phyloP scores from a whole-genome alignment of 805 yeast species.

The Millerozyma miso region DNA sequence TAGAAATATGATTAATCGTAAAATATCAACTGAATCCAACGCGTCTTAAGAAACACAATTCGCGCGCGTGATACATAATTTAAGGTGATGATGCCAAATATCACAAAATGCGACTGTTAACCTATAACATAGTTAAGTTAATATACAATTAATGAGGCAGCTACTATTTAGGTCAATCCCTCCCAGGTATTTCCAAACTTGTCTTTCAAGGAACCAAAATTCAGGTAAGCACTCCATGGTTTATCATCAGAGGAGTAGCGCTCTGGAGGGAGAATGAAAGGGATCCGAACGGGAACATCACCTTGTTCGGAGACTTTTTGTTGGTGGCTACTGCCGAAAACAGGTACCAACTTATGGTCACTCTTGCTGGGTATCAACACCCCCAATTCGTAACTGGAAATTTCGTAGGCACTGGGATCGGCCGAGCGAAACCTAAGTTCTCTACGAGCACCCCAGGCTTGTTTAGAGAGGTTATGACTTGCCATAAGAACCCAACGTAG shows the following conservation, averaged over 20 bases:
- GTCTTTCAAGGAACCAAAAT: slow-evolving; percentile 21
- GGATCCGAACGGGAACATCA: slow-evolving; percentile 42
- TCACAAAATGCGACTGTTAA: too few relatives aligned
- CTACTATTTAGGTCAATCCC: too few relatives aligned
- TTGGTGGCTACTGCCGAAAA: slow-evolving; percentile 4
- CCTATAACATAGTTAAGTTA: too few relatives aligned
- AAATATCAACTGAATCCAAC: background rate
- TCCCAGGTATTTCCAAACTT: slow-evolving; percentile 19
- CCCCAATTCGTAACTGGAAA: slow-evolving; percentile 38
- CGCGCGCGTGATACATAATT: too few relatives aligned
- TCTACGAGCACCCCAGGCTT: slow-evolving; percentile 69
- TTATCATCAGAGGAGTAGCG: slow-evolving; percentile 36
- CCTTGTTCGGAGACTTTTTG: slow-evolving; percentile 1
- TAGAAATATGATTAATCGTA: background rate
- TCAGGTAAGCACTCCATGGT: slow-evolving; percentile 44
- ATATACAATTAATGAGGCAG: too few relatives aligned
- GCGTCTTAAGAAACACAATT: too few relatives aligned
- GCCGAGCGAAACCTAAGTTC: slow-evolving; percentile 5
- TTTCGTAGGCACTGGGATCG: slow-evolving; percentile 19
- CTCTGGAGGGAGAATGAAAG: slow-evolving; percentile 50
- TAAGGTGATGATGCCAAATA: too few relatives aligned
- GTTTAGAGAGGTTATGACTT: slow-evolving; percentile 69
- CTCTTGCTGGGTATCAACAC: slow-evolving; percentile 22
- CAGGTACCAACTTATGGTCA: slow-evolving; percentile 38
- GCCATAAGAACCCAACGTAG: slow-evolving; percentile 70